These are phyloP conservation scores for Coemansia sp. DNA, from an alignment of 192 early-diverging fungal genomes.

Conservation along the genomic window DNA sequence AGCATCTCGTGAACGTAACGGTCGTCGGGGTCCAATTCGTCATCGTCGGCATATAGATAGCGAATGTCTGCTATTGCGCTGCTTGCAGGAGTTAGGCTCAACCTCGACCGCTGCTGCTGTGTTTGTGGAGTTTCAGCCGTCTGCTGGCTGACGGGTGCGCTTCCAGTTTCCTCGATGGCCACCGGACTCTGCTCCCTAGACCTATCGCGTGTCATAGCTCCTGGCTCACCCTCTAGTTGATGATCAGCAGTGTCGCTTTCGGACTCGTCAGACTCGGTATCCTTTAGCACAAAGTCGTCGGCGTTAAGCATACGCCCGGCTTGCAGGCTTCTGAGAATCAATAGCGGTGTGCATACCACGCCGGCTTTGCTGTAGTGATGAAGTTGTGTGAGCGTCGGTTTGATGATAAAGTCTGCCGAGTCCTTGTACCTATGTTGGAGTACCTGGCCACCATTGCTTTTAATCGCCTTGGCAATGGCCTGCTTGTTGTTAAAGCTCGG, in stretches of 20 bases:
- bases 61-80: constrained; percentile 1
- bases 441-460: not conserved
- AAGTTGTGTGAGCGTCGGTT: not conserved
- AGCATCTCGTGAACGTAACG: constrained; percentile 20
- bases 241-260: not conserved
- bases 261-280: not conserved
- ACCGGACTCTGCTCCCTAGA: not conserved
- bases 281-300: not conserved
- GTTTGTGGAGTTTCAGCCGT: not conserved
- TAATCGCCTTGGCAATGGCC: not conserved
- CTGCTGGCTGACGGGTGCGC: not conserved
- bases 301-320: constrained; percentile 12
- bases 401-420: constrained; percentile 16
- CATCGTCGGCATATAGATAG: constrained; percentile 4
- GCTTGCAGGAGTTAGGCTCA: not conserved
- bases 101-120: not conserved
- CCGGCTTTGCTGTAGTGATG: not conserved
- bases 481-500: not conserved
- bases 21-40: constrained; percentile 33
- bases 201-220: not conserved
- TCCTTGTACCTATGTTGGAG: not conserved
- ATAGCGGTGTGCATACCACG: constrained; percentile 10
- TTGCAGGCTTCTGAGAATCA: constrained; percentile 16
- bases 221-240: not conserved
- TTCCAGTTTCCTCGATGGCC: not conserved